These are phyloP conservation scores for Canariomyces notabilis DNA, from an alignment of 2,329 filamentous ascomycete species.

Conservation along the genomic window DNA sequence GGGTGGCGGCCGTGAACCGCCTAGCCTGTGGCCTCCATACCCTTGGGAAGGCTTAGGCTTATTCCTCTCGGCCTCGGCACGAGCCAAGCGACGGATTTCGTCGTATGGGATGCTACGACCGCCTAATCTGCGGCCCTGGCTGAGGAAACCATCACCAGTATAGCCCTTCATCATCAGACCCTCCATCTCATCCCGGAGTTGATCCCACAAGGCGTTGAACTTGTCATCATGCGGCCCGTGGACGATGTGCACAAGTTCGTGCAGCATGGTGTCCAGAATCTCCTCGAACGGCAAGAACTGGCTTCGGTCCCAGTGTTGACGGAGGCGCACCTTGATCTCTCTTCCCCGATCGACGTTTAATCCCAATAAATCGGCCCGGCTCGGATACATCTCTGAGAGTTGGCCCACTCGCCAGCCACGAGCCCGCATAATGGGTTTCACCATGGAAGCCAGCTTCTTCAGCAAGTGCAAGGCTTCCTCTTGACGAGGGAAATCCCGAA, in stretches of 20 bases:
- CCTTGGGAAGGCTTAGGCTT: conserved; percentile 51
- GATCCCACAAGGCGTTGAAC: conserved; percentile 84
- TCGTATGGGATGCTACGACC: conserved; percentile 58
- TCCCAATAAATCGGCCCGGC: conserved; percentile 66
- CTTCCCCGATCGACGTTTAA: conserved; percentile 73
- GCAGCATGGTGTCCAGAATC: conserved; percentile 85
- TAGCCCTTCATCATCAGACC: conserved; percentile 74
- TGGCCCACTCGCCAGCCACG: conserved; percentile 73
- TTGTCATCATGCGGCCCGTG: conserved; percentile 76
- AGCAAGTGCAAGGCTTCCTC: conserved; percentile 56
- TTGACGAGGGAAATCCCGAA: conserved; percentile 42
- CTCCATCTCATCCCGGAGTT: conserved; percentile 80
- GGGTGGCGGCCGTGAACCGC: conserved; percentile 50
- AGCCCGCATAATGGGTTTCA: conserved; percentile 92
- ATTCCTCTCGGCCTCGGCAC: conserved; percentile 69
- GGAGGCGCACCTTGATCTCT: conserved; percentile 76
- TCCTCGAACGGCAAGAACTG: conserved; percentile 78
- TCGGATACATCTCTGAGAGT: conserved; percentile 80
- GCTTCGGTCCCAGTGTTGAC: conserved; percentile 66
- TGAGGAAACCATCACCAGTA: conserved; percentile 83
- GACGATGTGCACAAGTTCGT: conserved; percentile 87
- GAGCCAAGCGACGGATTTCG: conserved; percentile 70
- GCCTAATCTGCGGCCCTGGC: conserved; percentile 68
- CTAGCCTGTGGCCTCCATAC: conserved; percentile 67
- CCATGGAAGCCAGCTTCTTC: conserved; percentile 76